Evolutionary conservation across 1,139 yeast genomes (phyloP), one percentile per base, ranked within the genome.

Genomic region (Yamadazyma triangularis): DNA sequence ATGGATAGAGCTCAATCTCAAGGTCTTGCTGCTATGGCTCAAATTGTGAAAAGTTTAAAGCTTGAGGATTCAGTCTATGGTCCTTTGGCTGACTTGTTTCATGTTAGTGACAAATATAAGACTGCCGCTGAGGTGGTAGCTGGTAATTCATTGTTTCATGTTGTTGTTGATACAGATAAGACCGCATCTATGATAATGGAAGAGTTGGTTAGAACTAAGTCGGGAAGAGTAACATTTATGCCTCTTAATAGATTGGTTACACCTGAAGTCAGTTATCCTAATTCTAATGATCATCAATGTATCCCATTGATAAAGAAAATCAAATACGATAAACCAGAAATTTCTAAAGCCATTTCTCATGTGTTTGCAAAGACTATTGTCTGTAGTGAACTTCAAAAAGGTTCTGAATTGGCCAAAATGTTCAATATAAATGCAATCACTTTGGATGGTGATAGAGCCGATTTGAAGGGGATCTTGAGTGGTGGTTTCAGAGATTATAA

Each of bases 101-200:
- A 70, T 34, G 91, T 87, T 3, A 82, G 81, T 44, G 89, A 84
- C 33, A 86, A 85, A 45, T 89, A 87, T 51, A 82, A 83, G 50
- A 73, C 80, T 2, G 94, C 96, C 1, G 84, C 84, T 1, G 96
- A 89, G 50, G 91, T 84, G 4, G 74, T 87, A 27, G 96, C 95
- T 10, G 97, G 97, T 2, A 79, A 76, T 39, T 73, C 95, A 3
- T 60, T 91, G 29, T 89, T 88, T 50, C 88, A 91, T 53, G 77
- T 89, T 24, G 93, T 91, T 11, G 97, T 91, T 11, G 96, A 88
- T 48, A 79, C 72, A 27, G 96, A 89, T 44, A 79, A 73, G 28
- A 86, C 96, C 1, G 97, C 97, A 0, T 69, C 87, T 4, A 51
- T 72, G 10, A 56, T 91, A 3, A 82, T 91, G 81, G 80, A 81